A percentile compares a stretch with the other conserved stretches of the same genome.
Evolutionary conservation across 2,329 filamentous ascomycete genomes (phyloP).

Genomic region (Colletotrichum aenigma): DNA sequence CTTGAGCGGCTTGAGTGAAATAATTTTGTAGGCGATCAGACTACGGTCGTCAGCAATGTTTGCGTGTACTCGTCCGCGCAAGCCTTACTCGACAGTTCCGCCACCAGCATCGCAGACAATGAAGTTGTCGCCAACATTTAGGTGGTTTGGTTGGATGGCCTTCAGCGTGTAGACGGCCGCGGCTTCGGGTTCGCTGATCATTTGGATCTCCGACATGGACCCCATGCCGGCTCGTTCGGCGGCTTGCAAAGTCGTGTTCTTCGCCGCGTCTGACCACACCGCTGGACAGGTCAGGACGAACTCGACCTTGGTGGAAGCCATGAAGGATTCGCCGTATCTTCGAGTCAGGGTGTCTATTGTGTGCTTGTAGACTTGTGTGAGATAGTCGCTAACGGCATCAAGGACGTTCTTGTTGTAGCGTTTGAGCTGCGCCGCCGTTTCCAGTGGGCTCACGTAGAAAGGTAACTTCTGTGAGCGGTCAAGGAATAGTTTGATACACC

Average conservation of each 20-base stretch:
- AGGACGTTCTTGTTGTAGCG: conserved; percentile 77
- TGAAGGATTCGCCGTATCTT: conserved; percentile 79
- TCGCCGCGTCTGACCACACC: conserved; percentile 86
- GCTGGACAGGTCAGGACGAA: conserved; percentile 84
- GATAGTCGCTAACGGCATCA: conserved; percentile 80
- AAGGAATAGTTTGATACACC: conserved; percentile 85
- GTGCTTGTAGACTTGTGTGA: conserved; percentile 76
- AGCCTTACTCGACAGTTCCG: conserved; percentile 68
- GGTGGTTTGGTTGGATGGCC: conserved; percentile 76
- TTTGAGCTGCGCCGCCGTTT: conserved; percentile 78
- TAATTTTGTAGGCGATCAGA: conserved; percentile 82
- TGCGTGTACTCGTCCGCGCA: too few species aligned
- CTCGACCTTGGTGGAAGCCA: conserved; percentile 75
- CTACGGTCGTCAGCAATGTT: conserved; percentile 35
- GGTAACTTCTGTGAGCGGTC: conserved; percentile 81
- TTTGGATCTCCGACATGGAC: conserved; percentile 69
- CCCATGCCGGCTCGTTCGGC: conserved; percentile 83
- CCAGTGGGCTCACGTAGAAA: conserved; percentile 78
- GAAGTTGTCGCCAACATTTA: conserved; percentile 71
- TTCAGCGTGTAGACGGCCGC: conserved; percentile 82
- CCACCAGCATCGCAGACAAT: conserved; percentile 68
- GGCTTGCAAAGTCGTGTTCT: conserved; percentile 79
- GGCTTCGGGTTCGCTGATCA: conserved; percentile 82
- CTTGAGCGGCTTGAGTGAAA: conserved; percentile 70
- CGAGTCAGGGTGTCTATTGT: conserved; percentile 79